Base-by-base conservation (phyloP, 768 basidiomycete species). In the Russula compacta region DNA sequence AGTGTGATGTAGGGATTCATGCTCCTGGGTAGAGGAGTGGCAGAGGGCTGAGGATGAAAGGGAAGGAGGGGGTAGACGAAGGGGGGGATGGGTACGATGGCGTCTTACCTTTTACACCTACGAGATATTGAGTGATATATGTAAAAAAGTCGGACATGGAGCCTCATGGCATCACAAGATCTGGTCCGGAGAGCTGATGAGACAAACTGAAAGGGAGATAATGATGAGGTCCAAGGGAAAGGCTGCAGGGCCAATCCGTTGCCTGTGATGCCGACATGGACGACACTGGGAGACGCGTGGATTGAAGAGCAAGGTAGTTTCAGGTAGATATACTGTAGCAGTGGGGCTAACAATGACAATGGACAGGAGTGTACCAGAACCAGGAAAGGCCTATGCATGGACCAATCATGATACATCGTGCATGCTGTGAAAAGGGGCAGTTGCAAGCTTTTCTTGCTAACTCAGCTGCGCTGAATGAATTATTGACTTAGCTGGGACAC, bases 131-230 rank as follows among this genome's bases (percentile, higher is more conserved):
- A 29, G 53, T 39, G 51, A 49, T 15, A 9, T 14, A 51, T 61
- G 51, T 56, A 61, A 61, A 54, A 61, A 29, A 44, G 17, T 61
- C 60, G 60, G 60, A 51, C 42, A 46, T 56, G 29, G 42, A 44
- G 39, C 40, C 51, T 50, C 35, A 21, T 54, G 59, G 44, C 40
- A 46, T 49, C 14, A 60, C 29, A 15, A 54, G 40, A 29, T 32
- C 53, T 53, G 12, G 42, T 46, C 46, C 58, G 35, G 33, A 43
- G 19, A 50, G 48, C 50, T 58, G 43, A 8, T 19, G n/a, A 4
- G 29, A 19, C 9, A 9, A 29, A 59, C n/a, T n/a, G n/a, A n/a
- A 59, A 29, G 58, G 38, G 42, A 17, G 21, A 52, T 12, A 6
- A 38, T 36, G 12, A 51, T 52, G 29, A 47, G 24, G 43, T n/a